Conservation (phyloP, 2,329 filamentous ascomycete species). For the Pezicula carpinea region DNA sequence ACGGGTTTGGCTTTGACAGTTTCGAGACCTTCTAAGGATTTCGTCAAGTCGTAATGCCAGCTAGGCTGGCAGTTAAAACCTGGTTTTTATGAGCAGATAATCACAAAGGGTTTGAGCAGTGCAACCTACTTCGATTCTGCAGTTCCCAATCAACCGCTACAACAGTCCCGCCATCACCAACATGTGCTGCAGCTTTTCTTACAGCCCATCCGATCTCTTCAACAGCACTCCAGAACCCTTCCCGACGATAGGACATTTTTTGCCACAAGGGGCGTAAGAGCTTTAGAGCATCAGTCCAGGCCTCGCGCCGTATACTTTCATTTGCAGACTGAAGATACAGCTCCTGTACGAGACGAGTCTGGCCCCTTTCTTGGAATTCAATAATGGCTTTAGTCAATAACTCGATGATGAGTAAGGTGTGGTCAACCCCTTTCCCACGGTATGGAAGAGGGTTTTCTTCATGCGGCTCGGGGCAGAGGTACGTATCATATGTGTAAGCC, state of each 20-base stretch:
- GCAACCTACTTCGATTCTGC: constrained; percentile 49
- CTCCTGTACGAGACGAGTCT: constrained; percentile 50
- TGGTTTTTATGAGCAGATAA: constrained; percentile 26
- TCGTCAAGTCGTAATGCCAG: constrained; percentile 59
- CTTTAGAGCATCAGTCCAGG: constrained; percentile 50
- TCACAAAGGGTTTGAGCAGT: background rate
- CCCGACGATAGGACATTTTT: constrained; percentile 48
- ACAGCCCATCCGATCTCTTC: constrained; percentile 60
- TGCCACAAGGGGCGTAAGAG: constrained; percentile 55
- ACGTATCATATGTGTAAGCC: constrained; percentile 58
- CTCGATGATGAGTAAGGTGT: constrained; percentile 50
- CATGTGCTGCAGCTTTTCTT: constrained; percentile 49
- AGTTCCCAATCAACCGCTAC: constrained; percentile 63
- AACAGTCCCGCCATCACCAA: constrained; percentile 49
- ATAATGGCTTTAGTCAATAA: constrained; percentile 44
- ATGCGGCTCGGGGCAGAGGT: constrained; percentile 60
- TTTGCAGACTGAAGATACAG: constrained; percentile 50
- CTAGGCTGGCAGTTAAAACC: constrained; percentile 49
- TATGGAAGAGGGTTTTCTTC: constrained; percentile 52
- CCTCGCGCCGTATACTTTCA: constrained; percentile 45
- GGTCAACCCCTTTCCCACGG: constrained; percentile 41
- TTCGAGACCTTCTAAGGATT: constrained; percentile 47
- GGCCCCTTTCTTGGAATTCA: constrained; percentile 50
- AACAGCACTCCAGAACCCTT: constrained; percentile 55
- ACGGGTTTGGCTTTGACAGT: constrained; percentile 39